Percentiles rank a stretch among this genome's conserved stretches.
Evolutionary conservation across 495 filamentous ascomycete species (phyloP).

Genomic region (Bacidia gigantensis): DNA sequence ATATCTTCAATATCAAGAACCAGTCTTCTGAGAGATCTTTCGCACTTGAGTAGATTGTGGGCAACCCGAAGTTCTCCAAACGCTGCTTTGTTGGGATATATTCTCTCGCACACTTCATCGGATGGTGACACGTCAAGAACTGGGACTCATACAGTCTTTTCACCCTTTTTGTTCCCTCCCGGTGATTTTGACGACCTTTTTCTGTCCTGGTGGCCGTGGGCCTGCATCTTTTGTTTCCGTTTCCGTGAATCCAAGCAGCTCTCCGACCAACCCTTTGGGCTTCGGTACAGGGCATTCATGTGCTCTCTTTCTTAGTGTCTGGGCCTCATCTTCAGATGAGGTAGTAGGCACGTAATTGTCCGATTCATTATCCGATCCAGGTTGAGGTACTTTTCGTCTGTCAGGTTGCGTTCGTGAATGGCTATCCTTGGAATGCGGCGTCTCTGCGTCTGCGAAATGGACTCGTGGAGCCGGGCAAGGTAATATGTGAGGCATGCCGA

Average conservation of each 20-base stretch:
- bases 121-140: too few species aligned
- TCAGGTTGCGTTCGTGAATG: conserved; percentile 24
- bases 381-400: conserved; percentile 1
- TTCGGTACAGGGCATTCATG: conserved; percentile 74
- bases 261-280: conserved; percentile 58
- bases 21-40: too few species aligned
- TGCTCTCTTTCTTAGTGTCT: conserved; percentile 16
- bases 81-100: too few species aligned
- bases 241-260: conserved; percentile 54
- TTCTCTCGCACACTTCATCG: too few species aligned
- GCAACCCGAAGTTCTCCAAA: too few species aligned
- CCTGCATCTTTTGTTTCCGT: conserved; percentile 7
- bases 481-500: conserved; percentile 79
- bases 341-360: conserved; percentile 13
- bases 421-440: conserved; percentile 35
- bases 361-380: conserved; percentile 24
- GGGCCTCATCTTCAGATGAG: not conserved
- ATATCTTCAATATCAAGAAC: not conserved
- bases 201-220: not conserved
- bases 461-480: conserved; percentile 79
- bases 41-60: too few species aligned
- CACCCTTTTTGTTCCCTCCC: too few species aligned
- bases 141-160: too few species aligned
- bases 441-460: conserved; percentile 56
- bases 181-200: not conserved